phyloP scores from a whole-genome alignment of 2,329 filamentous ascomycete genomes.

The Sarocladium strictum region DNA sequence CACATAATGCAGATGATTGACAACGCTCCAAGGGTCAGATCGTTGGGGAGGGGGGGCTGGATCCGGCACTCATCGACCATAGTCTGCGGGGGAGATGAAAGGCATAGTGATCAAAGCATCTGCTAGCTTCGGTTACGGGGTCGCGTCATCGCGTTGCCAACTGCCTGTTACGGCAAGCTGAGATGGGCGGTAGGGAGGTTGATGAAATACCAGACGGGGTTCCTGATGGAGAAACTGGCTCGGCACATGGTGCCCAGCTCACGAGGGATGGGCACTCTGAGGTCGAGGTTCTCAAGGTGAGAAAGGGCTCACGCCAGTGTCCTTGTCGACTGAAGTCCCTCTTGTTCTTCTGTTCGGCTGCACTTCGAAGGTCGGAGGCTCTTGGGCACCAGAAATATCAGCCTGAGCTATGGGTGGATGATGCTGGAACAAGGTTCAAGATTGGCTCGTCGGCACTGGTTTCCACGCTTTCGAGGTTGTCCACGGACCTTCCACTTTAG shows the following conservation, averaged over 20 bases:
- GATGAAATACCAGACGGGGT: neutral
- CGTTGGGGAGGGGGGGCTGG: too few species aligned
- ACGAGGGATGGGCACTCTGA: too few species aligned
- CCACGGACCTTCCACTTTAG: neutral
- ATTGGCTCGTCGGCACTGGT: neutral
- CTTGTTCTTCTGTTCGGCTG: too few species aligned
- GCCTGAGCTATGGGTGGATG: too few species aligned
- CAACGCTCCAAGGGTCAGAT: too few species aligned
- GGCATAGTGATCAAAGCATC: neutral
- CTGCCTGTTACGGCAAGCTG: neutral
- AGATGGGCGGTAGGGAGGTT: neutral
- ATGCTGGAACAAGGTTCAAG: neutral
- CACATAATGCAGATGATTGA: neutral
- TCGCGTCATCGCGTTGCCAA: neutral
- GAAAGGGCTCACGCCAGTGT: too few species aligned
- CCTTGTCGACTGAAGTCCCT: too few species aligned
- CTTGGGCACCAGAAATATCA: too few species aligned
- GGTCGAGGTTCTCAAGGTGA: too few species aligned
- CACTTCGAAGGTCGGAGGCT: too few species aligned
- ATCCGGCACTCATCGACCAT: conserved; percentile 4
- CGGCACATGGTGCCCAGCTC: too few species aligned
- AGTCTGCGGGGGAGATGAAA: neutral
- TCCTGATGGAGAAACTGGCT: neutral
- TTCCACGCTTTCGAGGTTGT: neutral
- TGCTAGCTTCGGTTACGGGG: neutral